These are phyloP conservation scores for Kuraishia capsulata DNA, from an alignment of 805 yeast species.

Conservation along the genomic window DNA sequence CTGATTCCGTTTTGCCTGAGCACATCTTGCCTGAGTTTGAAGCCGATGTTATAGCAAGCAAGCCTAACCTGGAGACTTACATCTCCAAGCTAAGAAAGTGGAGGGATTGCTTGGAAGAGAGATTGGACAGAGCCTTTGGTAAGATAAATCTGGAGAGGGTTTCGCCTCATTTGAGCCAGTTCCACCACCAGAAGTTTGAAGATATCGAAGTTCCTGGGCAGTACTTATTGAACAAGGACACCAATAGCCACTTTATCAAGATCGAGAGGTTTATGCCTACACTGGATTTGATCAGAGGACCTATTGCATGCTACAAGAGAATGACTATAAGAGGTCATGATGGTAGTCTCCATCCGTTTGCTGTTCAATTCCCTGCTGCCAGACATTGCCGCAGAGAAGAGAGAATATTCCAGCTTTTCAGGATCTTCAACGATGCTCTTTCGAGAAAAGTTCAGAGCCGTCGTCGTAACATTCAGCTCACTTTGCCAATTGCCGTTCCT, in stretches of 20 bases:
- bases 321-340: conserved; percentile 88
- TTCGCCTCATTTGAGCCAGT: conserved; percentile 92
- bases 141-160: conserved; percentile 78
- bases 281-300: conserved; percentile 81
- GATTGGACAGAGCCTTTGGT: conserved; percentile 75
- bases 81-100: conserved; percentile 77
- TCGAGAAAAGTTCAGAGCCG: conserved; percentile 80
- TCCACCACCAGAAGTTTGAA: conserved; percentile 97
- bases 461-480: conserved; percentile 74
- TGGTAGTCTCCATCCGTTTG: conserved; percentile 85
- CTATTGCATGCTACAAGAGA: conserved; percentile 83
- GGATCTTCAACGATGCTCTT: conserved; percentile 77
- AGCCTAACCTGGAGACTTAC: conserved; percentile 84
- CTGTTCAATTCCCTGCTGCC: conserved; percentile 96
- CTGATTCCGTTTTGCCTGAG: conserved; percentile 86
- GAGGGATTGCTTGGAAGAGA: conserved; percentile 90
- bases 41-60: conserved; percentile 76
- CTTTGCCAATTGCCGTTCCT: conserved; percentile 88
- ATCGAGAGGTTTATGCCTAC: conserved; percentile 89
- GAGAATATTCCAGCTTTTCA: conserved; percentile 82
- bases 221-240: conserved; percentile 80
- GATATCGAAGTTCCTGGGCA: conserved; percentile 98
- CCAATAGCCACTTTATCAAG: conserved; percentile 83
- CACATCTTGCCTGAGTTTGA: conserved; percentile 86
- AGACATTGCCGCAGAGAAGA: conserved; percentile 97